These are phyloP conservation scores for Cercophora sp. DNA, from an alignment of 495 filamentous ascomycete genomes.

Conservation along the genomic window DNA sequence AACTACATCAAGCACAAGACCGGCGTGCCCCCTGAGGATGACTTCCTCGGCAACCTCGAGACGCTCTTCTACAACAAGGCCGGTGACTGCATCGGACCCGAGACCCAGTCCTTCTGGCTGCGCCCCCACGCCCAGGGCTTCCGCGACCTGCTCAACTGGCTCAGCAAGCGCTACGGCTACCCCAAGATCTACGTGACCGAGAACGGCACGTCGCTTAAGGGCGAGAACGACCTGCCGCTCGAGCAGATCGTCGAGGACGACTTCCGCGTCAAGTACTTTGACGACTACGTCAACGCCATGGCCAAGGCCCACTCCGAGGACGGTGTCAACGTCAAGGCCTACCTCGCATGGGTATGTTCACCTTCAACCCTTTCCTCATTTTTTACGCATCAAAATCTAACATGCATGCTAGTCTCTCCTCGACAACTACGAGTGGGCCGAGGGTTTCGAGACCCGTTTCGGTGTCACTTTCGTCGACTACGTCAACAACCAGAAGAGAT, in stretches of 20 bases:
- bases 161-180: constrained; percentile 68
- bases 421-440: constrained; percentile 70
- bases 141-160: constrained; percentile 72
- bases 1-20: constrained; percentile 74
- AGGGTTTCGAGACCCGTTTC: constrained; percentile 81
- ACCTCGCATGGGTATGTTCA: constrained; percentile 59
- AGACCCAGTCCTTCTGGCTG: constrained; percentile 74
- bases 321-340: constrained; percentile 66
- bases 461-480: constrained; percentile 78
- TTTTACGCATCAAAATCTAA: background rate
- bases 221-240: constrained; percentile 68
- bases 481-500: constrained; percentile 65
- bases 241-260: constrained; percentile 69
- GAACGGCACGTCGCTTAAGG: constrained; percentile 74
- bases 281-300: constrained; percentile 68
- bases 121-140: constrained; percentile 68
- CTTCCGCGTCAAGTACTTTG: constrained; percentile 71
- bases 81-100: constrained; percentile 65
- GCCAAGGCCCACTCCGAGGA: constrained; percentile 62
- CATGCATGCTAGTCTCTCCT: constrained; percentile 54
- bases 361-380: background rate
- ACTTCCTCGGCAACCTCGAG: constrained; percentile 69
- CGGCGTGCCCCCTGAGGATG: constrained; percentile 53
- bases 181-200: constrained; percentile 80
- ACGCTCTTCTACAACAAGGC: constrained; percentile 62